phyloP scores from a whole-genome alignment of 2,329 filamentous ascomycete genomes.

The Balansia obtecta region DNA sequence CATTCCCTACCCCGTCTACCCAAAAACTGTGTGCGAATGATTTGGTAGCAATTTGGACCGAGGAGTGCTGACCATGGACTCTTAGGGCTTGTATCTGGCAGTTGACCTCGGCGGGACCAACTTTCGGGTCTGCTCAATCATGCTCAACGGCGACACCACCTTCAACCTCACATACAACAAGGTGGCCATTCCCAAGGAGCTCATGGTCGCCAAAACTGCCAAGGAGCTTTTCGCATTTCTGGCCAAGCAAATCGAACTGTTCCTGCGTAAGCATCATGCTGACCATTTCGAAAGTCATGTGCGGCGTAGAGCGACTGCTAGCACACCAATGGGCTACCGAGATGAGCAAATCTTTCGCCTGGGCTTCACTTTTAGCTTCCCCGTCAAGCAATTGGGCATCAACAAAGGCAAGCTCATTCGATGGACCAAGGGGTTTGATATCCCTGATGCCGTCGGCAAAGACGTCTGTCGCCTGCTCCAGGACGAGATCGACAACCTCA shows the following conservation, averaged over 20 bases:
- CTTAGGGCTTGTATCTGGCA: conserved; percentile 81
- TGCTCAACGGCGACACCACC: conserved; percentile 85
- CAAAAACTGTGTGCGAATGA: neutral
- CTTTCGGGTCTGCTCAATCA: conserved; percentile 92
- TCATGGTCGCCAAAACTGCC: conserved; percentile 82
- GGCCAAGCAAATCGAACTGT: conserved; percentile 81
- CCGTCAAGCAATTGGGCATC: conserved; percentile 85
- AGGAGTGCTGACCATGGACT: neutral
- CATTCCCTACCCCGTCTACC: neutral
- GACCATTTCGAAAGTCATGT: conserved; percentile 70
- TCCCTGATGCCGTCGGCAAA: conserved; percentile 84
- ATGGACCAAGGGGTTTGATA: conserved; percentile 98
- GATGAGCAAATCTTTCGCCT: conserved; percentile 79
- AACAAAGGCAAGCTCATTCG: conserved; percentile 90
- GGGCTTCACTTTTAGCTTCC: conserved; percentile 98
- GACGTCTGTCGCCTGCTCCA: conserved; percentile 90
- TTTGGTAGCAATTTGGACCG: neutral
- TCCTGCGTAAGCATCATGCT: conserved; percentile 75
- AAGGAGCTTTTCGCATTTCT: conserved; percentile 86
- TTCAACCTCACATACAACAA: conserved; percentile 92
- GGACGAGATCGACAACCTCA: conserved; percentile 72
- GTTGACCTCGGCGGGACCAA: conserved; percentile 98
- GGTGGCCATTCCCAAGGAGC: conserved; percentile 73
- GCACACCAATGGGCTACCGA: conserved; percentile 43
- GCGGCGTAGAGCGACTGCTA: conserved; percentile 48